Base-by-base conservation (phyloP, 305 asterid species). In the Ruellia speciosa region DNA sequence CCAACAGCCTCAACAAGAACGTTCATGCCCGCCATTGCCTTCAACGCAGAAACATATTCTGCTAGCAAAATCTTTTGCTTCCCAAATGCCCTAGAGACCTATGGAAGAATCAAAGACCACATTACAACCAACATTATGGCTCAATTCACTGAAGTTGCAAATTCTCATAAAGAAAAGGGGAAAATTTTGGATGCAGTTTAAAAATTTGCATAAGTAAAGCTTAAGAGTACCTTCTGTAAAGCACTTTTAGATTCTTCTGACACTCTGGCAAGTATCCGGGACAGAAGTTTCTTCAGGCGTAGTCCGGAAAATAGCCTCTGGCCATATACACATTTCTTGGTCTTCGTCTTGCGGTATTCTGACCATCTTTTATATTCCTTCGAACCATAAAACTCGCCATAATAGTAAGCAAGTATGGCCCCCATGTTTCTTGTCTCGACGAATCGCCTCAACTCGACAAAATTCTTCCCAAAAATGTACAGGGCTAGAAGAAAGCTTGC, bases 351-450 rank as follows among this genome's bases (percentile, higher is more conserved):
- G 68, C 78, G 59, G 63, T 79, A 56, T 1, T 70, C 80, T 3
- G 79, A 74, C 94, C 94, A 88, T 74, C 83, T 83, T 15, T 33
- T 70, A 63, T 75, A 76, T 51, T 73, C 90, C 20, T 61, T 60
- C 5, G 88, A 72, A 19, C 76, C 62, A 68, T 76, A 78, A 63
- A 85, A 88, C 18, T 56, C 50, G 49, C 86, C 90, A 45, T 79
- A 88, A 66, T 81, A 83, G 56, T 63, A 79, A 2, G 82, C 55
- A 56, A 88, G 57, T 41, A 85, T 45, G 7, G 72, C 79, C 12
- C 83, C 85, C 69, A 65, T 71, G 10, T 18, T 45, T 69, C 77
- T 87, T 24, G 76, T 76, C 55, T 64, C 87, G 40, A 82, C 43
- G 54, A 84, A 80, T 55, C 72, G 64, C 56, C 46, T 67, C 46